A percentile compares a stretch with the other conserved stretches of the same genome.
phyloP scores from a whole-genome alignment of 2,329 filamentous ascomycete genomes.

The Epichloe bromicola region DNA sequence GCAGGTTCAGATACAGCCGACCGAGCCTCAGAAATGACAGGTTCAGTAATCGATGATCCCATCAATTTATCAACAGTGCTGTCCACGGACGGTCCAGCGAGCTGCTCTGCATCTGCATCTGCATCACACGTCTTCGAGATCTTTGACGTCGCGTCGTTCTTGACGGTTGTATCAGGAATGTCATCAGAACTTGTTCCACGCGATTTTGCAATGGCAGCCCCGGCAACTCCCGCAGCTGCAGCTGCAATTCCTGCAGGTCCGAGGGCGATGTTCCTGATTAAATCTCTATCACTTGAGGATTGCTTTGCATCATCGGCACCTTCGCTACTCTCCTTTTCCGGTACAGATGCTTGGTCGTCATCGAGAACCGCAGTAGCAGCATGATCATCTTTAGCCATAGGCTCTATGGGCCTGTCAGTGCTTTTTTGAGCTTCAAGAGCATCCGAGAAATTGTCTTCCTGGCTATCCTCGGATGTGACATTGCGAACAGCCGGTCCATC shows the following conservation, averaged over 20 bases:
- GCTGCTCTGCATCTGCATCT: background rate
- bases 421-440: background rate
- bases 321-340: background rate
- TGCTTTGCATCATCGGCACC: background rate
- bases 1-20: background rate
- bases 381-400: background rate
- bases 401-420: background rate
- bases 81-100: background rate
- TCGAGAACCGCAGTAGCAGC: background rate
- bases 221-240: background rate
- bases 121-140: background rate
- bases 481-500: background rate
- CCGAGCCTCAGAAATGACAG: background rate
- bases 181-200: background rate
- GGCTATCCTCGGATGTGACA: background rate
- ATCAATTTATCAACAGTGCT: background rate
- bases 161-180: background rate
- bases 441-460: background rate
- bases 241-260: background rate
- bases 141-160: background rate
- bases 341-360: background rate
- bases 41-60: background rate
- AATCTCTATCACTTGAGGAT: background rate
- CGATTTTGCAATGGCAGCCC: background rate
- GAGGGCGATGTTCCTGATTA: background rate